phyloP scores from a whole-genome alignment of 2,329 filamentous ascomycete species.

The Cytospora chrysosperma region DNA sequence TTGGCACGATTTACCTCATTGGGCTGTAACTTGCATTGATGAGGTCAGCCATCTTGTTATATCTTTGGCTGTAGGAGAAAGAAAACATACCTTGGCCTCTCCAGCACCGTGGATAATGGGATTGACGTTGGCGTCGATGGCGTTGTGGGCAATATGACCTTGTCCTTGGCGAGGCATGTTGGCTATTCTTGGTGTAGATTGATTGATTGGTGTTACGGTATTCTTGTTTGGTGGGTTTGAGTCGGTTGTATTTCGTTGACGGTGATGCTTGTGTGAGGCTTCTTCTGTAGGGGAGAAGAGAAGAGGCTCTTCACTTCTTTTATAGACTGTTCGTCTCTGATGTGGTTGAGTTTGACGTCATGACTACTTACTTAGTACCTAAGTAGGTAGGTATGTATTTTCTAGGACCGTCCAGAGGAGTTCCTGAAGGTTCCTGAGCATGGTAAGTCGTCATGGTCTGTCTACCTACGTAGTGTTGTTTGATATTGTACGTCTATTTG shows the following conservation, averaged over 20 bases:
- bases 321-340: not conserved
- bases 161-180: constrained; percentile 53
- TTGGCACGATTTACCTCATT: constrained; percentile 45
- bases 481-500: not conserved
- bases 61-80: not conserved
- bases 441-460: not conserved
- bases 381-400: no score
- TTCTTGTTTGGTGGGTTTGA: not conserved
- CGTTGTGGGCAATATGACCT: constrained; percentile 45
- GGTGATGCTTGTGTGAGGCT: not conserved
- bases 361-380: not conserved
- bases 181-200: constrained; percentile 18
- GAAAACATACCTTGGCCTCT: constrained; percentile 36
- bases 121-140: constrained; percentile 38
- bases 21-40: not conserved
- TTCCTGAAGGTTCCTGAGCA: not conserved
- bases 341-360: not conserved
- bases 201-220: not conserved
- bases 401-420: no score
- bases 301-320: not conserved
- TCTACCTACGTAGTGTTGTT: not conserved
- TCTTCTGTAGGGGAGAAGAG: not conserved
- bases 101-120: constrained; percentile 47
- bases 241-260: not conserved
- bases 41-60: not conserved